Percentiles rank a stretch among this genome's conserved stretches.
Evolutionary conservation across 1,284 basidiomycete genomes (phyloP).

Genomic region (Vanrija sp.): DNA sequence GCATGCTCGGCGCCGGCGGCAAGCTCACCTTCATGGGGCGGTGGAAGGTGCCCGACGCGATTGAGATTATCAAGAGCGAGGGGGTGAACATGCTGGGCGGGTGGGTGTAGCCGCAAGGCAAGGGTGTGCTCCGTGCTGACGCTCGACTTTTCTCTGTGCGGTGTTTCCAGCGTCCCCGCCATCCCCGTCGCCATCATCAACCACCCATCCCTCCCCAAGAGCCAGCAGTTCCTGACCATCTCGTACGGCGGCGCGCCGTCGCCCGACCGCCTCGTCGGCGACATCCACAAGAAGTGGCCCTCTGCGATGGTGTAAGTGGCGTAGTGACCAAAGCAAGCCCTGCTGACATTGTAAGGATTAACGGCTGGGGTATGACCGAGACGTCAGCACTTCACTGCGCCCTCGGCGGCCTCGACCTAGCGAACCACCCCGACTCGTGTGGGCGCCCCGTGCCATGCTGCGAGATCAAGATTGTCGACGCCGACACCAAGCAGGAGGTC

Average conservation of each 20-base stretch:
- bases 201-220: conserved; percentile 23
- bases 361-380: conserved; percentile 41
- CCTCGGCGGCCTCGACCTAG: conserved; percentile 31
- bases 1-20: conserved; percentile 32
- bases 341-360: conserved; percentile 12
- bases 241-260: conserved; percentile 44
- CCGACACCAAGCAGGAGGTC: conserved; percentile 18
- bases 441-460: conserved; percentile 37
- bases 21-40: conserved; percentile 32
- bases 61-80: conserved; percentile 27
- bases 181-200: conserved; percentile 34
- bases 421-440: conserved; percentile 4
- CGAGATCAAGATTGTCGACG: conserved; percentile 32
- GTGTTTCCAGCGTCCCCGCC: conserved; percentile 31
- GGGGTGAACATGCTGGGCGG: conserved; percentile 21
- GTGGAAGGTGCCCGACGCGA: conserved; percentile 33
- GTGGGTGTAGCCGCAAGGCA: conserved; percentile 15
- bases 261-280: conserved; percentile 28
- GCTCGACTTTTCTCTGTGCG: too few relatives aligned
- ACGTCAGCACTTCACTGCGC: conserved; percentile 41
- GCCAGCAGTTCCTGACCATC: conserved; percentile 29
- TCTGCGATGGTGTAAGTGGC: conserved; percentile 11
- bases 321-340: too few relatives aligned
- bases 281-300: conserved; percentile 33
- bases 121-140: too few relatives aligned